Conservation (phyloP, 2,329 filamentous ascomycete genomes). For the Ceratocystiopsis brevicomis region DNA sequence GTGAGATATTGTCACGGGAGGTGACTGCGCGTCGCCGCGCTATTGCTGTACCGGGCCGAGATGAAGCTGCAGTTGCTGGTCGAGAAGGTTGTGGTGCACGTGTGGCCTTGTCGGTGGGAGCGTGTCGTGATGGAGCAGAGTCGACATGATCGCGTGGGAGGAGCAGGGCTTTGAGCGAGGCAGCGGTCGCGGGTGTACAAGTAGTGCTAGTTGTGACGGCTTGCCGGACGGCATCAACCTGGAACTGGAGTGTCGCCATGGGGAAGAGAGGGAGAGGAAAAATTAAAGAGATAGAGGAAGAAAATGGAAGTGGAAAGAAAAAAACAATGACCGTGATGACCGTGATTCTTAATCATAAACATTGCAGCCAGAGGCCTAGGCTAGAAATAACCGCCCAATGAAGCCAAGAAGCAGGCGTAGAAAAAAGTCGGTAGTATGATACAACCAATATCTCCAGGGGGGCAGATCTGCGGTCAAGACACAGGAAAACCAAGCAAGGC, state of each 20-base stretch:
- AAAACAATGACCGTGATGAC: too few relatives aligned
- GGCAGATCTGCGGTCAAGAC: neutral
- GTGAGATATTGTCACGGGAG: too few relatives aligned
- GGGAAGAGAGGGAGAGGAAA: too few relatives aligned
- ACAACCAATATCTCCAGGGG: too few relatives aligned
- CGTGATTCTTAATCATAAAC: too few relatives aligned
- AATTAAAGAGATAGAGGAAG: neutral
- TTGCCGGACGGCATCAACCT: slow-evolving; percentile 27
- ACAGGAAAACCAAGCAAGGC: slow-evolving; percentile 11
- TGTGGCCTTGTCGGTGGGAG: neutral
- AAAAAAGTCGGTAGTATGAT: neutral
- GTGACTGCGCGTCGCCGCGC: slow-evolving; percentile 10
- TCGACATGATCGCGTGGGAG: slow-evolving; percentile 14
- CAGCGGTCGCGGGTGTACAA: slow-evolving; percentile 26
- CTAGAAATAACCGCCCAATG: too few relatives aligned
- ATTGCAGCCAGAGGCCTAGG: too few relatives aligned
- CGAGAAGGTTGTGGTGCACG: slow-evolving; percentile 8
- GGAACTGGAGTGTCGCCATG: slow-evolving; percentile 21
- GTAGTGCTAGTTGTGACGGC: slow-evolving; percentile 26
- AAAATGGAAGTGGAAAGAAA: neutral
- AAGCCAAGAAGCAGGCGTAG: slow-evolving; percentile 3
- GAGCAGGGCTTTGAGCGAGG: slow-evolving; percentile 26
- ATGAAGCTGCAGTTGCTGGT: slow-evolving; percentile 10
- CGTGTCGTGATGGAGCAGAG: too few relatives aligned
- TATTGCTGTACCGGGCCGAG: slow-evolving; percentile 11